Evolutionary conservation across 257 asterid species (phyloP).

Genomic region (Catharanthus roseus): DNA sequence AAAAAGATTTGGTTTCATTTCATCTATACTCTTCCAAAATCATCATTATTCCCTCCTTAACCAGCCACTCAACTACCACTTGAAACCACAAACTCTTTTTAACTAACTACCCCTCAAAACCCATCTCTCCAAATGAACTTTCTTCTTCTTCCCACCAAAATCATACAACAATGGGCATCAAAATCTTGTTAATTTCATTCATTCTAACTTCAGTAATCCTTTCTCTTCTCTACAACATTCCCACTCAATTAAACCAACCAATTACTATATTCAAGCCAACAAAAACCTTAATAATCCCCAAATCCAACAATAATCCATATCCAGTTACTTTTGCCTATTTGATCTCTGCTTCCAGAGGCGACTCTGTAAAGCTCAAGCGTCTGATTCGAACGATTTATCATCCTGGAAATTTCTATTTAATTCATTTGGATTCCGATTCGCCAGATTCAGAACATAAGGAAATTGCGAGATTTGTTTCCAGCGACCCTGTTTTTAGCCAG

Average conservation of each 20-base stretch:
- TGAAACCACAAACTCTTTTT: not conserved
- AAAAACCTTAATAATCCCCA: constrained; percentile 43
- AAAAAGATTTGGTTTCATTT: constrained; percentile 19
- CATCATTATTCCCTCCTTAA: constrained; percentile 7
- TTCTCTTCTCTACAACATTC: constrained; percentile 54
- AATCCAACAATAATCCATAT: constrained; percentile 32
- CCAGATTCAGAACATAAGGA: constrained; percentile 56
- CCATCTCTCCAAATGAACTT: not conserved
- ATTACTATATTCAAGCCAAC: constrained; percentile 39
- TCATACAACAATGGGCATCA: constrained; percentile 41
- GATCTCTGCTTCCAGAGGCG: constrained; percentile 80
- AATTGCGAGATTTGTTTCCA: constrained; percentile 54
- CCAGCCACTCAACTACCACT: not conserved
- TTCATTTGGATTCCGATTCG: constrained; percentile 73
- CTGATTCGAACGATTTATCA: constrained; percentile 70
- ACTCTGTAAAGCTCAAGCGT: constrained; percentile 65
- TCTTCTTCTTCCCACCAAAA: not conserved
- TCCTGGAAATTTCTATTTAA: constrained; percentile 63
- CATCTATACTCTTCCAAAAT: constrained; percentile 40
- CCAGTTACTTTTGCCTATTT: constrained; percentile 78
- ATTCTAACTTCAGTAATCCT: constrained; percentile 40
- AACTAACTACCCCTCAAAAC: constrained; percentile 2
- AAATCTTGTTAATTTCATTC: constrained; percentile 43
- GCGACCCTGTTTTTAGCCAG: constrained; percentile 41
- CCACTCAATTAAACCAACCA: constrained; percentile 41